Evolutionary conservation across 1,139 yeast species (phyloP), one percentile per base, ranked within the genome.

Genomic region (Maudiozyma humilis): DNA sequence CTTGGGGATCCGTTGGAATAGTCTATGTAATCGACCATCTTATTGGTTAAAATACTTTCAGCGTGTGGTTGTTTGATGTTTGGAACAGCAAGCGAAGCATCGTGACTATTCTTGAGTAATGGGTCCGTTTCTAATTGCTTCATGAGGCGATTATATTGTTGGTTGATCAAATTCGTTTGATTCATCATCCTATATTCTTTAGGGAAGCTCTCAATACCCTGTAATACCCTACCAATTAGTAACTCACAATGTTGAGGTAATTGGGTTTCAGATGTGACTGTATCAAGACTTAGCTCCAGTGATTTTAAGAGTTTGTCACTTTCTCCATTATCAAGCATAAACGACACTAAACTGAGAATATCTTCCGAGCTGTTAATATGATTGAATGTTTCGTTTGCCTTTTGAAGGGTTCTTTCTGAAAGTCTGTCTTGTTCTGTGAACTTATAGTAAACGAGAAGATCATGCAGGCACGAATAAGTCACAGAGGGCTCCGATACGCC

Each of bases 1-100:
- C 60, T 49, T 3, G 61, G 59, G 1, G 62, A 55, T 19, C 50
- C 50, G 2, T n/a, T 37, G 23, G 19, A 14, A n/a, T 32, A 23
- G 10, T 23, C 27, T 6, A 35, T 20, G 16, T 35, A 15, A 12
- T 3, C 15, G 14, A 20, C 27, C 13, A 35, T 18, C 2, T 20
- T 16, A 10, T 32, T 10, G 4, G 2, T 14, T 4, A 14, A 14
- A 4, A 13, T 14, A 4, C 3, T 16, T 6, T 6, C 10, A 10
- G 10, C 10, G 10, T 6, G 27, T 6, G 27, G 27, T 32, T 3
- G 18, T 4, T 14, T 18, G 30, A 53, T 53, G 12, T 73, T 68
- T 0, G 78, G 78, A 8, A 71, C 58, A 2, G 75, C 68, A 48
- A 72, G 55, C 0, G 74, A 73, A 2, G 78, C 71, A 40, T 74